Conservation (phyloP, 164 flowering plant species). For the Saururus chinensis region DNA sequence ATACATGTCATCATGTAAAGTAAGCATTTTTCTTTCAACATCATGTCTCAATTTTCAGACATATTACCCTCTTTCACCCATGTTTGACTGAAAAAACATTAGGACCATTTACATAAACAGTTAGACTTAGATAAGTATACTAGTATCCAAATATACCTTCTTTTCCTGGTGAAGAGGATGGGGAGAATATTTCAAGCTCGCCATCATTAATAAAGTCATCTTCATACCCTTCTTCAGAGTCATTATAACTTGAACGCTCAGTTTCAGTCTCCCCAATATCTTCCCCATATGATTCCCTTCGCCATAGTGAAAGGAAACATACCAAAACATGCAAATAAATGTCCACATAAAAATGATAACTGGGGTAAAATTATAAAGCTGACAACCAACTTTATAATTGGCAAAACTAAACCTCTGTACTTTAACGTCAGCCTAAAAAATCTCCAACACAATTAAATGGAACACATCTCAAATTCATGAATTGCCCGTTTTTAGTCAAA, state of each 20-base stretch:
- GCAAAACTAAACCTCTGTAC: no score
- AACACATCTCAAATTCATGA: no score
- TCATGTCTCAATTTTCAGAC: no score
- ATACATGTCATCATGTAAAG: no score
- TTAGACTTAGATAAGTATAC: not conserved
- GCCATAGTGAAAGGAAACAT: conserved; percentile 20
- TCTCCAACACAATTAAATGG: no score
- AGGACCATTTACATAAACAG: not conserved
- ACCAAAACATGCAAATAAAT: not conserved
- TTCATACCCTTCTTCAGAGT: conserved; percentile 36
- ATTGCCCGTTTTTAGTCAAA: no score
- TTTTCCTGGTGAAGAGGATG: conserved; percentile 43
- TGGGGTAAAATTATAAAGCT: not conserved
- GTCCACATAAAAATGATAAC: not conserved
- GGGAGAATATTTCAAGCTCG: conserved; percentile 25
- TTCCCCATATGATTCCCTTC: conserved; percentile 58
- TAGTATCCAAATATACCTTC: conserved; percentile 46
- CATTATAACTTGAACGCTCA: conserved; percentile 28
- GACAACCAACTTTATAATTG: not conserved
- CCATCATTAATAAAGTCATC: conserved; percentile 44
- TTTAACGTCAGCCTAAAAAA: no score
- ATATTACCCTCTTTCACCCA: no score
- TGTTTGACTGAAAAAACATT: no score
- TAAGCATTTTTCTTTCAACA: no score
- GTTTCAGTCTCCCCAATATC: conserved; percentile 49